A percentile compares a stretch with the other conserved stretches of the same genome.
Conservation (phyloP, 1,139 yeast genomes). For the Casaregolazyma suthepensis region DNA sequence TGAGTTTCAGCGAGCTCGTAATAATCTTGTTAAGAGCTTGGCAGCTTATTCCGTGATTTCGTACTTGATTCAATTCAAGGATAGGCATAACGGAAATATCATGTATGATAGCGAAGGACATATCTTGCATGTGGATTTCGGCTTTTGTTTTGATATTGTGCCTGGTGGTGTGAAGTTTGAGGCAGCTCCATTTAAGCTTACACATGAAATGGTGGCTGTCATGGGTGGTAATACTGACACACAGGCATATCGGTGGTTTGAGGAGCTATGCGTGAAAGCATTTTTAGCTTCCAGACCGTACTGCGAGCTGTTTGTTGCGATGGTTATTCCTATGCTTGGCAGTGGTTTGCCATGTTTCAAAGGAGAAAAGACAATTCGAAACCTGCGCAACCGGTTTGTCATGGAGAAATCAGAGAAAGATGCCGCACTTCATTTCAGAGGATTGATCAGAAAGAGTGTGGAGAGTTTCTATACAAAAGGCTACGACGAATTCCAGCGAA, state of each 20-base stretch:
- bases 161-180: constrained; percentile 99
- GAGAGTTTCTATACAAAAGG: constrained; percentile 90
- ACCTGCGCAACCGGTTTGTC: constrained; percentile 71
- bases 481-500: constrained; percentile 93
- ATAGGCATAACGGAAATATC: constrained; percentile 97
- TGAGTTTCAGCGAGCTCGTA: constrained; percentile 85
- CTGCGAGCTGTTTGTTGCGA: constrained; percentile 77
- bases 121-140: constrained; percentile 92
- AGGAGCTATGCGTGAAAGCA: constrained; percentile 90
- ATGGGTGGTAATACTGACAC: constrained; percentile 85
- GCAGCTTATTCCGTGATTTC: constrained; percentile 97
- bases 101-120: constrained; percentile 98
- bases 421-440: constrained; percentile 72
- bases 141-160: constrained; percentile 96
- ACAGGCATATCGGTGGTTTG: constrained; percentile 90
- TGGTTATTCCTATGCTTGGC: constrained; percentile 89
- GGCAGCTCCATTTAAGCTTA: constrained; percentile 93
- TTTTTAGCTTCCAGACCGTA: constrained; percentile 86
- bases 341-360: constrained; percentile 97
- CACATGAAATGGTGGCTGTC: constrained; percentile 93
- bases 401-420: constrained; percentile 77
- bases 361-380: constrained; percentile 70
- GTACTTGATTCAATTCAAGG: constrained; percentile 88
- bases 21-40: constrained; percentile 84
- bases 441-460: constrained; percentile 71